Base-by-base conservation (phyloP, 176 grass and related monocot species). In the Oryza longistaminata region DNA sequence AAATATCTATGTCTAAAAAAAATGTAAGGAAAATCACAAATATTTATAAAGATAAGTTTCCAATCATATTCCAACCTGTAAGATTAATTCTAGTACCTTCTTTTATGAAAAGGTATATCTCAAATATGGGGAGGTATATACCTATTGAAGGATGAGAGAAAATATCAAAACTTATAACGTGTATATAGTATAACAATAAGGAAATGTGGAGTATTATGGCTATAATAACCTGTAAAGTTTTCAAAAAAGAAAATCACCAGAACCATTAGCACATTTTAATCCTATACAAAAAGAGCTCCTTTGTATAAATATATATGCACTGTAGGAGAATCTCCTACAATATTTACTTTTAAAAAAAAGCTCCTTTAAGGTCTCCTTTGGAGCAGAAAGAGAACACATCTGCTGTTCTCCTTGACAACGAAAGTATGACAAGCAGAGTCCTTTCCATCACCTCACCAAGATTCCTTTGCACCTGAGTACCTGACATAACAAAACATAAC, bases 151-250 rank as follows among this genome's bases (percentile, higher is more conserved):
- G 37, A 39, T 39, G 37, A 5, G 5, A 39, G 37, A 39, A 39
- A 39, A 39, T 39, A 5, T 39, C 6, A 17, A 17, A 53, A 60
- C 19, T 60, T 17, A 60, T n/a, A 60, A n/a, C 7, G 6, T 2
- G 1, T 60, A 60, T 6, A 60, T 60, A n/a, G 7, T 60, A 60
- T 31, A 60, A 60, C 6, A 9, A 62, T n/a, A 70, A n/a, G 40
- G 9, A 52, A 78, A 70, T 33, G 17, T 44, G 40, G 6, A 0
- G 13, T 62, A 62, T 40, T 21, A 50, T 44, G 64, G 50, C 64
- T 76, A 29, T 76, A 85, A 48, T 8, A 17, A 8, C n/a, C 46
- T 44, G 84, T 65, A 88, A 58, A 42, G 40, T 42, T 42, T 42
- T 42, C 40, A 8, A 42, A 42, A 42, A 42, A 42, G 7, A 42